A percentile compares a stretch with the other conserved stretches of the same genome.
Conservation (phyloP, 2,329 filamentous ascomycete genomes). For the Pseudocercospora macadamiae region DNA sequence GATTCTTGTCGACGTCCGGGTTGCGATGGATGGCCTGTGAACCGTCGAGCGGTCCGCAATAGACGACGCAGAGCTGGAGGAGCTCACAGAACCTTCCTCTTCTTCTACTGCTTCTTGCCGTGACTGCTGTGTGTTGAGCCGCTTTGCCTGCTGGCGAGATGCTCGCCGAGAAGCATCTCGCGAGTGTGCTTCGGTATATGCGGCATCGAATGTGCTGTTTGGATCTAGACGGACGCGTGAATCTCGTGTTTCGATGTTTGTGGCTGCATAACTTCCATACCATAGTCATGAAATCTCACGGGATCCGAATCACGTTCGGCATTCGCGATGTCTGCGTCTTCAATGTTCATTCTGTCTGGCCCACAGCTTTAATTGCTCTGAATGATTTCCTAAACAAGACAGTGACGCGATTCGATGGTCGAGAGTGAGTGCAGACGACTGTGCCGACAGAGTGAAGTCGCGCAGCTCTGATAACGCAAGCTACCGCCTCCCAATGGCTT, state of each 20-base stretch:
- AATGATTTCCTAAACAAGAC: no score
- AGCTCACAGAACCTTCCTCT: constrained; percentile 46
- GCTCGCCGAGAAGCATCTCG: background rate
- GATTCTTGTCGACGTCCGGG: constrained; percentile 27
- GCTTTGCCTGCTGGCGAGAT: background rate
- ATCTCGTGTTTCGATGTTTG: background rate
- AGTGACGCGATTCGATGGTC: no score
- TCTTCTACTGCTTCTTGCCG: constrained; percentile 58
- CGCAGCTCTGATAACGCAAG: background rate
- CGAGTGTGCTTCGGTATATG: background rate
- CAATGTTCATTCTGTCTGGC: constrained; percentile 48
- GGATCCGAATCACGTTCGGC: constrained; percentile 61
- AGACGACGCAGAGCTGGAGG: constrained; percentile 28
- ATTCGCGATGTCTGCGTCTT: constrained; percentile 58
- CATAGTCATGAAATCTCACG: constrained; percentile 35
- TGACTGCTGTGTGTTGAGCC: constrained; percentile 17
- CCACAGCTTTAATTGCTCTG: no score
- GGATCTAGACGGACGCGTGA: constrained; percentile 1
- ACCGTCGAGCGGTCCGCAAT: constrained; percentile 32
- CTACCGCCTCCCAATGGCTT: background rate
- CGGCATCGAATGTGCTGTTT: background rate
- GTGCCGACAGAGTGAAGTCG: background rate
- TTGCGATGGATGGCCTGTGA: constrained; percentile 7
- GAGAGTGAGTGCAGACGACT: background rate
- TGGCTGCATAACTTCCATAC: background rate